Conservation (phyloP, 495 filamentous ascomycete species). For the Aspergillus sclerotioniger region DNA sequence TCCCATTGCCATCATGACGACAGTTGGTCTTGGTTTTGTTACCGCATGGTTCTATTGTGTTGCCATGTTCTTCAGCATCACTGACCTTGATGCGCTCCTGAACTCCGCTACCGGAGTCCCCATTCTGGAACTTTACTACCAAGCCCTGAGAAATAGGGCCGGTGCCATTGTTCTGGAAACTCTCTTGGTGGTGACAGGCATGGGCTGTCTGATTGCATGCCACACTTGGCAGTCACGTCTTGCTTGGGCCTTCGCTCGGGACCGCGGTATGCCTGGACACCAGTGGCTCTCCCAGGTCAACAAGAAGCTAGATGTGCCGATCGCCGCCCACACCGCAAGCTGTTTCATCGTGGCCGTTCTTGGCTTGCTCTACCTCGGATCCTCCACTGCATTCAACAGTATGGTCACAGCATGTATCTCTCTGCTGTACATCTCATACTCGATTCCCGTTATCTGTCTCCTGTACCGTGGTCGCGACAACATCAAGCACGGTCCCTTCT, state of each 20-base stretch:
- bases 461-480: slow-evolving; percentile 50
- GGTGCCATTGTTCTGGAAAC: slow-evolving; percentile 56
- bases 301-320: slow-evolving; percentile 50
- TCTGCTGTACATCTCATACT: slow-evolving; percentile 52
- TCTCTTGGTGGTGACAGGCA: slow-evolving; percentile 54
- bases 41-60: slow-evolving; percentile 57
- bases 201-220: slow-evolving; percentile 53
- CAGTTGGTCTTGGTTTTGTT: slow-evolving; percentile 57
- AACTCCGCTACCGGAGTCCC: slow-evolving; percentile 54
- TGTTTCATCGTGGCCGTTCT: slow-evolving; percentile 49
- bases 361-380: slow-evolving; percentile 56
- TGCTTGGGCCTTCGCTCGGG: slow-evolving; percentile 61
- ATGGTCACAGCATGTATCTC: slow-evolving; percentile 54
- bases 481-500: slow-evolving; percentile 47
- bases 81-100: slow-evolving; percentile 45
- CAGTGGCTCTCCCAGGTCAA: slow-evolving; percentile 49
- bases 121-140: slow-evolving; percentile 56
- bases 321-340: slow-evolving; percentile 50
- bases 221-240: slow-evolving; percentile 60
- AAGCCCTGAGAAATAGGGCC: slow-evolving; percentile 48
- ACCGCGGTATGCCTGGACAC: slow-evolving; percentile 52
- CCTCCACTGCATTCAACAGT: slow-evolving; percentile 52
- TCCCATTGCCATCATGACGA: slow-evolving; percentile 56
- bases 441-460: slow-evolving; percentile 47
- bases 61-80: slow-evolving; percentile 59